Evolutionary conservation across 2,329 filamentous ascomycete genomes (phyloP).

Genomic region (Cadophora sp.): DNA sequence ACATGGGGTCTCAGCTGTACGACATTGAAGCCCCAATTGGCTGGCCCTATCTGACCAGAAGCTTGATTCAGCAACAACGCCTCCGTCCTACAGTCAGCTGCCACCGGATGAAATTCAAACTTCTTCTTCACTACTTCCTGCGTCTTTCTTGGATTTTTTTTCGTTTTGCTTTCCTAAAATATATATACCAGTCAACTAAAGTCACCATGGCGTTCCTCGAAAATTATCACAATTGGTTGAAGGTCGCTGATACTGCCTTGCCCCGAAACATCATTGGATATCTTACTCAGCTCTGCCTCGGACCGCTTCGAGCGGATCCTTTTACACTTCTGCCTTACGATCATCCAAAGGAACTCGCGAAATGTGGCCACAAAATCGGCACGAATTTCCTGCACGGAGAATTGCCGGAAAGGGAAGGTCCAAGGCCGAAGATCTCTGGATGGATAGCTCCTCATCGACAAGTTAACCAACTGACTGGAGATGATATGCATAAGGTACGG

Average conservation of each 20-base stretch:
- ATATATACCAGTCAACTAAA: not conserved
- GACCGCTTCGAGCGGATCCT: constrained; percentile 32
- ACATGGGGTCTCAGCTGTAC: constrained; percentile 11
- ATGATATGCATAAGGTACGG: constrained; percentile 34
- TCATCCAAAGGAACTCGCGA: constrained; percentile 34
- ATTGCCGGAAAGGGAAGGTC: constrained; percentile 32
- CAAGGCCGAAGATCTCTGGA: constrained; percentile 31
- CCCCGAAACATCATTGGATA: constrained; percentile 38
- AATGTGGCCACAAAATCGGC: constrained; percentile 31
- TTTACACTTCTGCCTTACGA: constrained; percentile 33
- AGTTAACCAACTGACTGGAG: constrained; percentile 28
- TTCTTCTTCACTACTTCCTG: not conserved
- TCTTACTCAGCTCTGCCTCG: constrained; percentile 32
- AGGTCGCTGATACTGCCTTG: constrained; percentile 35
- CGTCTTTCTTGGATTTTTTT: not conserved
- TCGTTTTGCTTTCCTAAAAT: not conserved
- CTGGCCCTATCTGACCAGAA: not conserved
- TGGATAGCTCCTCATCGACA: constrained; percentile 39
- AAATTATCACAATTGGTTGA: constrained; percentile 37
- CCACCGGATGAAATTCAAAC: not conserved
- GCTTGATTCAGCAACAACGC: constrained; percentile 7
- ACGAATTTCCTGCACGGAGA: constrained; percentile 27
- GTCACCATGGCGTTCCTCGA: constrained; percentile 19
- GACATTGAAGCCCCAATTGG: constrained; percentile 7
- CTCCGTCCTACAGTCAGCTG: not conserved